These are phyloP conservation scores for Apiotrichum laibachii DNA, from an alignment of 1,284 basidiomycete genomes.

Conservation along the genomic window DNA sequence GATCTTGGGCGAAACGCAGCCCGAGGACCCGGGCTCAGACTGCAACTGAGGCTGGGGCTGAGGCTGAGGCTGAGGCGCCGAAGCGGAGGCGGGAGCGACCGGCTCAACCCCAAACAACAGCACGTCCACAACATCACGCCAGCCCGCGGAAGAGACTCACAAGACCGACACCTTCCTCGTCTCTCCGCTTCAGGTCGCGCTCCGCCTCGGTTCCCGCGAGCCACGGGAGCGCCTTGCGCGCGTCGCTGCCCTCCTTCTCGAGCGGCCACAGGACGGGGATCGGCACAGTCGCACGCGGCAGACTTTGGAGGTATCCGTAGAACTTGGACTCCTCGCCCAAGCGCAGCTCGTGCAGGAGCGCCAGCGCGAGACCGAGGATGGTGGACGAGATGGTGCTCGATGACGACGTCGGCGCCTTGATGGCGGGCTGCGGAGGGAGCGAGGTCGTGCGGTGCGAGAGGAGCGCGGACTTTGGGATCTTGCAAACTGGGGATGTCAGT, in stretches of 20 bases:
- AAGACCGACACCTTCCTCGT: slow-evolving; percentile 34
- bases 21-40: too few relatives aligned
- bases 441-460: slow-evolving; percentile 42
- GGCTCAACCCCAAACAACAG: too few relatives aligned
- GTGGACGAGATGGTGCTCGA: slow-evolving; percentile 34
- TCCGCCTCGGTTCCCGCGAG: slow-evolving; percentile 45
- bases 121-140: too few relatives aligned
- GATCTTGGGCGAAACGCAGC: too few relatives aligned
- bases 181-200: slow-evolving; percentile 34
- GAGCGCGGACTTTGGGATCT: slow-evolving; percentile 45
- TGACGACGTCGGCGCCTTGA: slow-evolving; percentile 6
- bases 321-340: slow-evolving; percentile 40
- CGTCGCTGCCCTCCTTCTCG: slow-evolving; percentile 30
- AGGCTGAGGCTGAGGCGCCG: too few relatives aligned
- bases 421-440: slow-evolving; percentile 12
- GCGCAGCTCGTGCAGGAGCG: slow-evolving; percentile 49
- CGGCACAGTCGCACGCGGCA: slow-evolving; percentile 41
- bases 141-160: slow-evolving; percentile 22
- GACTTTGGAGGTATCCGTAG: slow-evolving; percentile 48
- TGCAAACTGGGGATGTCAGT: slow-evolving; percentile 35
- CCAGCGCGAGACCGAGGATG: slow-evolving; percentile 45
- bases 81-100: too few relatives aligned
- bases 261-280: slow-evolving; percentile 49
- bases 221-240: slow-evolving; percentile 33
- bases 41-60: too few relatives aligned